Conservation (phyloP, 2,329 filamentous ascomycete species). For the Calonectria pteridis region DNA sequence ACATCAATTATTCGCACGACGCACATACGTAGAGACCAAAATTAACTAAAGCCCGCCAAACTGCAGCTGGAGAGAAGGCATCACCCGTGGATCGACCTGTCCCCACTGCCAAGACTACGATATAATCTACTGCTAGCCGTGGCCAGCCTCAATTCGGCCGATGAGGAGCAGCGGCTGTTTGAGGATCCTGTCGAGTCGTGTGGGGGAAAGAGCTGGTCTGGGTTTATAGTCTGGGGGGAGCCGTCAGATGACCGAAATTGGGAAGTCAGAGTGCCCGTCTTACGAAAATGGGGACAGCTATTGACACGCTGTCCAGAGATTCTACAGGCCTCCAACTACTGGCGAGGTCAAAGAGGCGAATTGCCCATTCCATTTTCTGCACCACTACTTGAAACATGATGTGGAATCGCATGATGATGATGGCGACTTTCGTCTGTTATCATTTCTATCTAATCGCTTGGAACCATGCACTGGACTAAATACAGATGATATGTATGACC, state of each 20-base stretch:
- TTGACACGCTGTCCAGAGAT: background rate
- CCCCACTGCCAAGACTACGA: background rate
- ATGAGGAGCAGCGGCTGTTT: background rate
- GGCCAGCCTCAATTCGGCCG: background rate
- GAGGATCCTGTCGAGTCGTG: background rate
- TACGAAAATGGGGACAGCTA: background rate
- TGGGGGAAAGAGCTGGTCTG: background rate
- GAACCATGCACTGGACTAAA: too few species aligned
- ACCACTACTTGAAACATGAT: too few species aligned
- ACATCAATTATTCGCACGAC: too few species aligned
- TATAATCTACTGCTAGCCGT: background rate
- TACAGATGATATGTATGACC: too few species aligned
- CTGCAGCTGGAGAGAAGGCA: background rate
- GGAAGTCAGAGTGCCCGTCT: background rate
- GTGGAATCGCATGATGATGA: too few species aligned
- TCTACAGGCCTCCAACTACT: background rate
- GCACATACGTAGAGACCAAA: too few species aligned
- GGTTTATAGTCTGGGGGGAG: background rate
- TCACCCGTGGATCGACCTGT: constrained; percentile 5
- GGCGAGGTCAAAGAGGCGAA: background rate
- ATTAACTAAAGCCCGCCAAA: background rate
- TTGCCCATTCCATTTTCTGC: background rate
- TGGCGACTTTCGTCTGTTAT: too few species aligned
- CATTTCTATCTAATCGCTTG: too few species aligned
- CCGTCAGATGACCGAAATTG: background rate